A percentile compares a stretch with the other conserved stretches of the same genome.
phyloP scores from a whole-genome alignment of 2,329 filamentous ascomycete species.

The Botrytis porri region DNA sequence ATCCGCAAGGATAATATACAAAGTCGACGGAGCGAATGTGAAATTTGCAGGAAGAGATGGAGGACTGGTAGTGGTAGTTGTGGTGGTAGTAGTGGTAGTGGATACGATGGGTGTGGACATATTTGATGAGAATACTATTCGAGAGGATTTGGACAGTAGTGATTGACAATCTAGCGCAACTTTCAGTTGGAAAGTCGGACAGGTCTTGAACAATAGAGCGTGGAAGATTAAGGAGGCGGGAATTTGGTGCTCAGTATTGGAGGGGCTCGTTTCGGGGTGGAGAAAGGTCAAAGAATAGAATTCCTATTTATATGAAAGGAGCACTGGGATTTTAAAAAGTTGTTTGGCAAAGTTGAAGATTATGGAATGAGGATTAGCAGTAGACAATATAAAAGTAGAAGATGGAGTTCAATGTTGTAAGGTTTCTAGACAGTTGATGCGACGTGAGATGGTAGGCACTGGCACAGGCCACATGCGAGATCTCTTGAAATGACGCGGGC shows the following conservation, averaged over 20 bases:
- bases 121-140: neutral
- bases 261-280: neutral
- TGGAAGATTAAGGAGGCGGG: neutral
- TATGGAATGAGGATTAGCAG: neutral
- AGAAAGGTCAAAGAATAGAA: neutral
- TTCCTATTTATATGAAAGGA: neutral
- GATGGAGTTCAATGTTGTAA: neutral
- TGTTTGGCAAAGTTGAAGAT: neutral
- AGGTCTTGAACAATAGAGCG: neutral
- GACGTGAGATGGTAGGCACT: neutral
- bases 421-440: neutral
- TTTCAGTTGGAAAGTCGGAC: neutral
- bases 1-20: constrained; percentile 2
- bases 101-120: neutral
- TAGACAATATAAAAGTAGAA: neutral
- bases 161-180: neutral
- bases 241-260: neutral
- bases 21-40: neutral
- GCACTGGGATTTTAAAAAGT: neutral
- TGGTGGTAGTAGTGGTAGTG: neutral
- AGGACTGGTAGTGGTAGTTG: neutral
- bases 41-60: neutral
- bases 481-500: neutral
- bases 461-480: neutral
- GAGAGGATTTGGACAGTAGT: neutral